Evolutionary conservation across 768 basidiomycete genomes (phyloP), one percentile per base, ranked within the genome.

Genomic region (Suillus plorans): DNA sequence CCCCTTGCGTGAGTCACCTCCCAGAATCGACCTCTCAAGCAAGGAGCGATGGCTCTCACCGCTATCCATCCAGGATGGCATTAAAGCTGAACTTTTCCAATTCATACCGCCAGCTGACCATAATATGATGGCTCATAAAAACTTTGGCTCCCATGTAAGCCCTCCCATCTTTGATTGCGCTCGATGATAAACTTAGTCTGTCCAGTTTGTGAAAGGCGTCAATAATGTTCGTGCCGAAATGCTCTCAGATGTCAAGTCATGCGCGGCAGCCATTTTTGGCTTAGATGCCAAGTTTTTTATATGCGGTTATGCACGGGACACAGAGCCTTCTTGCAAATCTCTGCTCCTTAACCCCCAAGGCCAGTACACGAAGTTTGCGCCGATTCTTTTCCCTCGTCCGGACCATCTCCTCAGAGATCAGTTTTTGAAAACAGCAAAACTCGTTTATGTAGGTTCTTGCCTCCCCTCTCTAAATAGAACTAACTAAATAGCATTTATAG

Each of bases 171-270:
- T 25, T n/a, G 44, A 20, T 6, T 4, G 6, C 4, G 20, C 44
- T 45, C 20, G n/a, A 20, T 39, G 2, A 45, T 39, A 8, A 45
- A n/a, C 44, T 45, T 4, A 50, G 8, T 16, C 20, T 10, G 31
- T n/a, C 13, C 20, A 62, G 62, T 62, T 62, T 53, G 10, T 12
- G 16, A 25, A 31, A 7, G 62, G 62, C 25, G 36, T 62, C 37
- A 47, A 55, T 12, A 12, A 20, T 42, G 34, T 62, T 20, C 7
- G 61, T 16, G 18, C 61, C n/a, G 61, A 62, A 28, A 37, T 34
- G 31, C 9, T 47, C 5, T 50, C 22, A 5, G 61, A 62, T 5
- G 16, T 62, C 4, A 62, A 62, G 18, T 34, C 31, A 1, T 31
- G 14, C 9, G 39, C 8, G 8, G 61, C 8, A 4, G 31, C 37